Conservation (phyloP, 2,329 filamentous ascomycete species). For the Arthroderma sp. region DNA sequence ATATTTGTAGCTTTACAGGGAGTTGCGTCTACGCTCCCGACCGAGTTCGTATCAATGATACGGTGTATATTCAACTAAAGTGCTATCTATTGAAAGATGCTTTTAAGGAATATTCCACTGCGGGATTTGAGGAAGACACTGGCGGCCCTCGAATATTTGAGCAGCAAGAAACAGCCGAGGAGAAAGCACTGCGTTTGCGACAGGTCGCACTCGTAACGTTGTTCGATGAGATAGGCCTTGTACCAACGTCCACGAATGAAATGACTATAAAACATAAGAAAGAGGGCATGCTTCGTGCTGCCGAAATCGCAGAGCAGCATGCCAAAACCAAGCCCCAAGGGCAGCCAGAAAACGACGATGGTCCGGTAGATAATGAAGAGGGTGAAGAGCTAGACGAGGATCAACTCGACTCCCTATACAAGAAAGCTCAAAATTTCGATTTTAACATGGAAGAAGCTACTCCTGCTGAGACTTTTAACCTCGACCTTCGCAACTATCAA, state of each 20-base stretch:
- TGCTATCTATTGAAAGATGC: slow-evolving; percentile 63
- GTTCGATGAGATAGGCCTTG: slow-evolving; percentile 75
- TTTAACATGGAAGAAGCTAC: slow-evolving; percentile 81
- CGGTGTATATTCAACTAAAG: slow-evolving; percentile 75
- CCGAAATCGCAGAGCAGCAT: slow-evolving; percentile 68
- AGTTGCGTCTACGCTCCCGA: slow-evolving; percentile 84
- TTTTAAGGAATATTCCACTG: slow-evolving; percentile 51
- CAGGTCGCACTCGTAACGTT: slow-evolving; percentile 81
- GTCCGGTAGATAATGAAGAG: slow-evolving; percentile 58
- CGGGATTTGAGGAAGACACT: slow-evolving; percentile 51
- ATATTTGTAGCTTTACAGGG: slow-evolving; percentile 75
- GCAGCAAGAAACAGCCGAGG: slow-evolving; percentile 71
- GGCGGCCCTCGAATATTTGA: slow-evolving; percentile 64
- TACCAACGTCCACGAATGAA: slow-evolving; percentile 61
- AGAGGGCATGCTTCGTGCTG: slow-evolving; percentile 74
- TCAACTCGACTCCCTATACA: slow-evolving; percentile 85
- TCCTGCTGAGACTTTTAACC: slow-evolving; percentile 65
- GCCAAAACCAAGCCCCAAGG: slow-evolving; percentile 43
- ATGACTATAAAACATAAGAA: slow-evolving; percentile 64
- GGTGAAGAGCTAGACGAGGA: slow-evolving; percentile 88
- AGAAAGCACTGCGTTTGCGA: slow-evolving; percentile 67
- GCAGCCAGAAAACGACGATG: slow-evolving; percentile 29
- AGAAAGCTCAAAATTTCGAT: slow-evolving; percentile 93
- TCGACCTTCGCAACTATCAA: slow-evolving; percentile 82
- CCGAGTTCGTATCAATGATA: slow-evolving; percentile 74